Percentiles rank a stretch among this genome's conserved stretches.
Conservation (phyloP, 768 basidiomycete genomes). For the Leccinum ochraceum region DNA sequence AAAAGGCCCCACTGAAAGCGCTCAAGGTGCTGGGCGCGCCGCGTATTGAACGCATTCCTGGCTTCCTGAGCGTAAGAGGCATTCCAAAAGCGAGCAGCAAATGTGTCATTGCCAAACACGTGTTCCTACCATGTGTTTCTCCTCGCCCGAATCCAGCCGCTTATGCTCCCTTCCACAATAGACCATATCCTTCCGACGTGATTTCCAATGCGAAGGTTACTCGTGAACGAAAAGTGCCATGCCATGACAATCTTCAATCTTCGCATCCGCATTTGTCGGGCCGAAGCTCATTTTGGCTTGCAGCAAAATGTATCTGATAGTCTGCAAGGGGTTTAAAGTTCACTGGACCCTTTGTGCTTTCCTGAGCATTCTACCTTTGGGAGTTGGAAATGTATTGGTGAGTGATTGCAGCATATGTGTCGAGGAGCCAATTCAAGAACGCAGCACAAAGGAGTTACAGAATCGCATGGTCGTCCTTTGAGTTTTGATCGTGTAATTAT, state of each 20-base stretch:
- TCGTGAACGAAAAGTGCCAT: not conserved
- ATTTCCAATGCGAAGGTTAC: not conserved
- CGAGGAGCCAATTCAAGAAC: not conserved
- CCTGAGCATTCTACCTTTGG: not conserved
- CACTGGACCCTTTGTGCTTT: not conserved
- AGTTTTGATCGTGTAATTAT: not conserved
- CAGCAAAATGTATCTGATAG: not conserved
- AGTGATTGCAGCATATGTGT: not conserved
- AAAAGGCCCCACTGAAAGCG: not conserved
- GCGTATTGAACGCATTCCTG: not conserved
- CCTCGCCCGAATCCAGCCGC: not conserved
- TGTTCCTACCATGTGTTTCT: not conserved
- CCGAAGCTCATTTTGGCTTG: not conserved
- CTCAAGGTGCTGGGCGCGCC: not conserved
- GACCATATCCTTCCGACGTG: not conserved
- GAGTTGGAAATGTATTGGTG: not conserved
- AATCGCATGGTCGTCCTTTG: not conserved
- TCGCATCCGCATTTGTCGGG: too few species aligned
- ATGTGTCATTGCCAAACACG: not conserved
- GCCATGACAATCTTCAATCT: not conserved
- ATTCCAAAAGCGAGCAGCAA: not conserved
- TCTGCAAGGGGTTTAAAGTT: not conserved
- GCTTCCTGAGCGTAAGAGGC: not conserved
- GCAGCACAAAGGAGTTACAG: not conserved
- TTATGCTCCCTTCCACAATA: not conserved